Percentiles rank a stretch among this genome's conserved stretches.
phyloP scores from a whole-genome alignment of 2,329 filamentous ascomycete genomes.

The Arthrobotrys iridis region DNA sequence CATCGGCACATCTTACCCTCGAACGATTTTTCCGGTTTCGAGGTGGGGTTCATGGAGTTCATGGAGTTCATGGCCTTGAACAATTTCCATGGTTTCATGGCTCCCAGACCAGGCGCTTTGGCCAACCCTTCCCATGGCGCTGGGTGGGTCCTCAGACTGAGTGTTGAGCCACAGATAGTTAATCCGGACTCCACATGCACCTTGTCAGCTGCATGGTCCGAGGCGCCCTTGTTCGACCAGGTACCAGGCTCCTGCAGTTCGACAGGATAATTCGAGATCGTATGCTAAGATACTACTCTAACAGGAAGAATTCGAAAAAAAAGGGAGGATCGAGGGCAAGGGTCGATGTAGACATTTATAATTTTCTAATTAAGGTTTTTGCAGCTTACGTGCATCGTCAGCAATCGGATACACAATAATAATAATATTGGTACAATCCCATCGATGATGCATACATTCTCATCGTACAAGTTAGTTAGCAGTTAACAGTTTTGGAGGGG shows the following conservation, averaged over 20 bases:
- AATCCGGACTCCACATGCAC: conserved; percentile 42
- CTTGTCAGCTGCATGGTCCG: conserved; percentile 34
- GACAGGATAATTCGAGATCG: conserved; percentile 23
- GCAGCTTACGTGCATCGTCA: not conserved
- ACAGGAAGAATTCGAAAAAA: too few species aligned
- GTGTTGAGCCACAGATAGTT: conserved; percentile 41
- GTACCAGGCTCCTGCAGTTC: conserved; percentile 15
- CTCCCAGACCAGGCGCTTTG: conserved; percentile 35
- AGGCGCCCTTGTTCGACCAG: conserved; percentile 17
- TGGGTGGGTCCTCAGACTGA: conserved; percentile 26
- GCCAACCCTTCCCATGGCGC: conserved; percentile 25
- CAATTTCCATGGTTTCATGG: conserved; percentile 41
- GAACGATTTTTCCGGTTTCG: conserved; percentile 21
- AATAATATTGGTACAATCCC: too few species aligned
- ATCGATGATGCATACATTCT: too few species aligned
- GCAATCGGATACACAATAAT: too few species aligned
- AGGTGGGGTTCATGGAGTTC: conserved; percentile 12
- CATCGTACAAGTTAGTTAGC: too few species aligned
- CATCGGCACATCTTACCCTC: conserved; percentile 25
- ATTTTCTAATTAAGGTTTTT: not conserved
- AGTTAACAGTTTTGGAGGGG: too few species aligned
- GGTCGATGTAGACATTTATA: not conserved
- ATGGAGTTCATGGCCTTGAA: conserved; percentile 12
- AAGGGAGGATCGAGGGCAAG: conserved; percentile 13
- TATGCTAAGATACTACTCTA: not conserved